These are phyloP conservation scores for Acanthochlamys bracteata DNA, from an alignment of 106 monocot genomes.

Conservation along the genomic window DNA sequence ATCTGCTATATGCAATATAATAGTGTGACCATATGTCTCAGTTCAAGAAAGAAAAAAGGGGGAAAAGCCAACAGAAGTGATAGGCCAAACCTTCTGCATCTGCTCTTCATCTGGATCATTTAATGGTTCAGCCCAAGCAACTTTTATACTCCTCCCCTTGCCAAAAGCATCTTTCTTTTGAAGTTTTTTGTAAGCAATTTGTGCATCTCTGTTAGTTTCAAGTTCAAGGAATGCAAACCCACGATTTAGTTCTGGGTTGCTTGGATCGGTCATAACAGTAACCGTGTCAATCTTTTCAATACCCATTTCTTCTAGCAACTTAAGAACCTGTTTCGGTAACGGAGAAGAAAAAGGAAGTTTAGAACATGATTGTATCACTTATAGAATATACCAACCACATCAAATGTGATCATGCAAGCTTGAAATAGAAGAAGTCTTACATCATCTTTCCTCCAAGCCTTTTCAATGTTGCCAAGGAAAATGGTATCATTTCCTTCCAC, in stretches of 20 bases:
- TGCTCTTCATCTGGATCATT: slow-evolving; percentile 81
- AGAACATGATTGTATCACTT: no score
- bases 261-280: slow-evolving; percentile 52
- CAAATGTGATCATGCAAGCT: no score
- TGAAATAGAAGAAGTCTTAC: no score
- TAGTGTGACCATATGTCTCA: no score
- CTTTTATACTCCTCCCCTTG: slow-evolving; percentile 52
- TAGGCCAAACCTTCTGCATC: slow-evolving; percentile 64
- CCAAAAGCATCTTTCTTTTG: slow-evolving; percentile 81
- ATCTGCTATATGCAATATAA: no score
- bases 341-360: no score
- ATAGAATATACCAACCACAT: no score
- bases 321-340: slow-evolving; percentile 63
- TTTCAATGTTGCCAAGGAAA: slow-evolving; percentile 83
- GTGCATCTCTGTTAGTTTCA: slow-evolving; percentile 81
- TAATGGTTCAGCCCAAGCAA: slow-evolving; percentile 80
- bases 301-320: slow-evolving; percentile 48
- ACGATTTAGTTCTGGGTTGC: slow-evolving; percentile 45
- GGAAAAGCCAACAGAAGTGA: no score
- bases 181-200: slow-evolving; percentile 68
- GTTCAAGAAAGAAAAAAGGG: no score
- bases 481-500: slow-evolving; percentile 82
- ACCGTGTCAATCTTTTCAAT: slow-evolving; percentile 83
- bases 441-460: slow-evolving; percentile 93
- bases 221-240: slow-evolving; percentile 93